Evolutionary conservation across 2,329 filamentous ascomycete species (phyloP).

Genomic region (Talaromyces albobiverticillius): DNA sequence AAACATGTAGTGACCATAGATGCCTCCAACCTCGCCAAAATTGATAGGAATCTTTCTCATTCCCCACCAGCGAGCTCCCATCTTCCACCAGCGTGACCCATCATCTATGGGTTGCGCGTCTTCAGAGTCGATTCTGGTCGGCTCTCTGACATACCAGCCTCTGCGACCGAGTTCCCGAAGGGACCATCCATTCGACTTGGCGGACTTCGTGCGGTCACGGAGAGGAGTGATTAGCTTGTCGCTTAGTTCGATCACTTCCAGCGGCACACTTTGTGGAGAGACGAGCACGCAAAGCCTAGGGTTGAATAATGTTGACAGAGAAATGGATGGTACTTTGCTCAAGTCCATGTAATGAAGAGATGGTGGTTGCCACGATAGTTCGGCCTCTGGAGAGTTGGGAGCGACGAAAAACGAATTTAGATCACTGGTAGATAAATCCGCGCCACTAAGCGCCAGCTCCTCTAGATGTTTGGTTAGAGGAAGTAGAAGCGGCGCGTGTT

Average conservation of each 20-base stretch:
- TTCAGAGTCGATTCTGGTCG: constrained; percentile 26
- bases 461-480: constrained; percentile 70
- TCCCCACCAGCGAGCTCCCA: constrained; percentile 80
- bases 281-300: constrained; percentile 57
- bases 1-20: constrained; percentile 61
- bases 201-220: constrained; percentile 60
- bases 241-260: constrained; percentile 73
- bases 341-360: constrained; percentile 73
- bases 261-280: constrained; percentile 59
- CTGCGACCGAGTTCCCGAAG: constrained; percentile 64
- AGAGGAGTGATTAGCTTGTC: constrained; percentile 66
- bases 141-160: constrained; percentile 63
- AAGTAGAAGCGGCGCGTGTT: constrained; percentile 62
- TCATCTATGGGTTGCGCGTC: constrained; percentile 46
- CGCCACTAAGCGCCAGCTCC: constrained; percentile 69
- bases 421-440: constrained; percentile 62
- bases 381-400: constrained; percentile 25
- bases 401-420: constrained; percentile 61
- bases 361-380: constrained; percentile 52
- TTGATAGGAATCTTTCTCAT: constrained; percentile 67
- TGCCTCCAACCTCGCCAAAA: constrained; percentile 55
- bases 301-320: constrained; percentile 57
- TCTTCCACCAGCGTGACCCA: constrained; percentile 69
- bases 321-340: constrained; percentile 62
- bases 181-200: constrained; percentile 61